Conservation (phyloP, 345 rosid genomes). For the Eucalyptus microcorys region DNA sequence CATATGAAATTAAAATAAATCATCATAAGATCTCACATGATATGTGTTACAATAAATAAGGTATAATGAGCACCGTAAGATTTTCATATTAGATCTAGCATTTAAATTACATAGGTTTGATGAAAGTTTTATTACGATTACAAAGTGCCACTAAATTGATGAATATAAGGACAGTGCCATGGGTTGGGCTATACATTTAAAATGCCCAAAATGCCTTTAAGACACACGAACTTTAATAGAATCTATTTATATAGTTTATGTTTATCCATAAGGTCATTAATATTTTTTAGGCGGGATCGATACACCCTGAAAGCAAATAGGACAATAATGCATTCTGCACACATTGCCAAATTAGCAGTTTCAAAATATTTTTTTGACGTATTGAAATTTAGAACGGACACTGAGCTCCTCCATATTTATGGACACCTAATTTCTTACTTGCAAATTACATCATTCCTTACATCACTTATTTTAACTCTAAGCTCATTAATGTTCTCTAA, state of each 20-base stretch:
- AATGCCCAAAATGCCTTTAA: neutral
- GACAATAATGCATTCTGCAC: neutral
- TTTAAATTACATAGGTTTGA: neutral
- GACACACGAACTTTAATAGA: neutral
- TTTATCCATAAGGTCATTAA: neutral
- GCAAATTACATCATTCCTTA: neutral
- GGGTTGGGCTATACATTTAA: neutral
- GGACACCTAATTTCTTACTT: neutral
- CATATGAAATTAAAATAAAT: neutral
- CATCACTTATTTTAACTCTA: neutral
- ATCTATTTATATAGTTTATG: neutral
- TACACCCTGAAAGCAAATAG: neutral
- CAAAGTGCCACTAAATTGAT: neutral
- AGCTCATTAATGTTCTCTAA: neutral
- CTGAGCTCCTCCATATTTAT: neutral
- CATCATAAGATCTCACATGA: neutral
- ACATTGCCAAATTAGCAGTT: neutral
- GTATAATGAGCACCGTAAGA: rapidly evolving
- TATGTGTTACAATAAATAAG: neutral
- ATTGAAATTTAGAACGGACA: neutral
- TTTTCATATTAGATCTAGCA: neutral
- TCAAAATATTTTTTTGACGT: neutral
- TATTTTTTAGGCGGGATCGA: neutral
- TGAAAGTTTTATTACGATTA: neutral
- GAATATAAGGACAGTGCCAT: neutral